Percentiles rank a stretch among this genome's conserved stretches.
Evolutionary conservation across 164 flowering plant genomes (phyloP).

Genomic region (Chloranthus sessilifolius): DNA sequence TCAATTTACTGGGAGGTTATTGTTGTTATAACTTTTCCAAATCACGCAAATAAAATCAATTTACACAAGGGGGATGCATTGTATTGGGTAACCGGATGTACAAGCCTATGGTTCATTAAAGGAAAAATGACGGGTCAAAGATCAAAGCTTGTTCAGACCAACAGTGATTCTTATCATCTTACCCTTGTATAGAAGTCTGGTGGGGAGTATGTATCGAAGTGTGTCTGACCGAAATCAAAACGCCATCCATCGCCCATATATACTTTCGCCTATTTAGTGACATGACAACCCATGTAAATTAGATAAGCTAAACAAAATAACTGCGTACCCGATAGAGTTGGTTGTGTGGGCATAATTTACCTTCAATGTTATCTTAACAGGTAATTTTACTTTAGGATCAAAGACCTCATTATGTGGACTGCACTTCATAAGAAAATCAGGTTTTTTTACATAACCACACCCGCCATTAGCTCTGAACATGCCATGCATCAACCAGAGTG

Average conservation of each 20-base stretch:
- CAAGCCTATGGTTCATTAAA: no score
- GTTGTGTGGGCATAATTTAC: slow-evolving; percentile 13
- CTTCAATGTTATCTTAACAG: slow-evolving; percentile 39
- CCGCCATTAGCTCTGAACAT: slow-evolving; percentile 61
- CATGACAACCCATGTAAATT: background rate
- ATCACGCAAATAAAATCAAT: no score
- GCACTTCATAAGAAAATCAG: slow-evolving; percentile 30
- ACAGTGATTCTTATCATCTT: no score
- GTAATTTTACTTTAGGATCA: slow-evolving; percentile 25
- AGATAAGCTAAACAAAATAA: background rate
- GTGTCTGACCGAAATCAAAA: slow-evolving; percentile 35
- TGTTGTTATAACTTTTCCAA: no score
- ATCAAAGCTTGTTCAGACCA: no score
- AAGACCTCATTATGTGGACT: slow-evolving; percentile 27
- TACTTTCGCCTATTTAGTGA: slow-evolving; percentile 30
- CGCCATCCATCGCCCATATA: slow-evolving; percentile 57
- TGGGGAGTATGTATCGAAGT: slow-evolving; percentile 46
- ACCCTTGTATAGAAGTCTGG: slow-evolving; percentile 56
- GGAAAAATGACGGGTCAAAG: no score
- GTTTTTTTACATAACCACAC: slow-evolving; percentile 55
- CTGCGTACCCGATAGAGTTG: background rate
- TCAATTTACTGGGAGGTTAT: no score
- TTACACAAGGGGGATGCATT: no score
- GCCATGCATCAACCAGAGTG: slow-evolving; percentile 65
- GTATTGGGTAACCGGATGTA: no score